Evolutionary conservation across 441 rosid genomes (phyloP).

Genomic region (Gossypium trilobum): DNA sequence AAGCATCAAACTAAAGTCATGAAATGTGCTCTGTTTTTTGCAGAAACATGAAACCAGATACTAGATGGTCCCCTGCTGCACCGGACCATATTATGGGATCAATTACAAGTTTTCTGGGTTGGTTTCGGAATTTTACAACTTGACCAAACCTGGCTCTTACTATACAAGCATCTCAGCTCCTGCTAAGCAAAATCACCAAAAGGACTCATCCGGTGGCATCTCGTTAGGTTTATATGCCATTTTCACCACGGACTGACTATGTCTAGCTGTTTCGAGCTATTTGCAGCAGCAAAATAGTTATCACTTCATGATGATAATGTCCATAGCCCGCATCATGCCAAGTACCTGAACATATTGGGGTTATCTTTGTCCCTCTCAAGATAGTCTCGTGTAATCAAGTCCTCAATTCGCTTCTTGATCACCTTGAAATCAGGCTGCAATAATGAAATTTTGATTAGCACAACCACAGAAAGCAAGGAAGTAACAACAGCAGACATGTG

Average conservation of each 20-base stretch:
- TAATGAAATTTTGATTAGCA: not conserved
- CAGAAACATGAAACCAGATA: constrained; percentile 14
- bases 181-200: constrained; percentile 15
- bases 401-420: constrained; percentile 57
- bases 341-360: constrained; percentile 24
- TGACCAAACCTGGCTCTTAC: constrained; percentile 30
- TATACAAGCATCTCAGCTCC: constrained; percentile 25
- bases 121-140: constrained; percentile 16
- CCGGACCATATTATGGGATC: constrained; percentile 19
- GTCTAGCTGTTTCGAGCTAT: constrained; percentile 7
- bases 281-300: constrained; percentile 16
- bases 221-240: constrained; percentile 15
- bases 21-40: constrained; percentile 9
- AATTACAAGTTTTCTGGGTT: constrained; percentile 21
- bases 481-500: not conserved
- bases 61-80: constrained; percentile 17
- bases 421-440: constrained; percentile 34
- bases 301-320: not conserved
- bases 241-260: constrained; percentile 1
- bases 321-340: constrained; percentile 14
- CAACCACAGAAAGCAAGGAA: not conserved
- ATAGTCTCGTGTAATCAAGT: constrained; percentile 49
- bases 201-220: constrained; percentile 16
- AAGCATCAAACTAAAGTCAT: constrained; percentile 16
- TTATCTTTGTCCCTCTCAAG: constrained; percentile 38